Percentiles rank a stretch among this genome's conserved stretches.
Conservation (phyloP, 2,329 filamentous ascomycete species). For the Waltergamsia citrina region DNA sequence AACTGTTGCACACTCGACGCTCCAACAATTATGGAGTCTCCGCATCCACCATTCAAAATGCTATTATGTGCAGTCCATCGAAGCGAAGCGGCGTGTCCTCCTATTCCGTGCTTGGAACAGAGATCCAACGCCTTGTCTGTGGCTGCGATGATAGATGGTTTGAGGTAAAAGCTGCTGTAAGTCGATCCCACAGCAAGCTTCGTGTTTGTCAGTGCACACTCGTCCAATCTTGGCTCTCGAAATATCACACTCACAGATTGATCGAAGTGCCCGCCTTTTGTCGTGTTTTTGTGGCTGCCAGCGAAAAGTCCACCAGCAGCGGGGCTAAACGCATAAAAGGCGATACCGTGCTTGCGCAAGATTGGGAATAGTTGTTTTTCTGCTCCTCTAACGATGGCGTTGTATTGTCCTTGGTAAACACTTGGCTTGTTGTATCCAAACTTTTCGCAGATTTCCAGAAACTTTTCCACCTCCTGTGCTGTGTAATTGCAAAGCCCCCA, state of each 20-base stretch:
- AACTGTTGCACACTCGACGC: slow-evolving; percentile 24
- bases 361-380: slow-evolving; percentile 32
- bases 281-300: slow-evolving; percentile 11
- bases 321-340: slow-evolving; percentile 28
- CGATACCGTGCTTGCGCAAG: slow-evolving; percentile 28
- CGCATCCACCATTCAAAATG: slow-evolving; percentile 15
- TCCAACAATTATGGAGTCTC: slow-evolving; percentile 25
- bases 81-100: slow-evolving; percentile 27
- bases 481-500: slow-evolving; percentile 38
- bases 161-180: slow-evolving; percentile 15
- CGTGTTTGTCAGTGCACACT: not conserved
- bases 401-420: slow-evolving; percentile 39
- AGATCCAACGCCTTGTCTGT: slow-evolving; percentile 14
- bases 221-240: not conserved
- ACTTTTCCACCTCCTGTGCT: slow-evolving; percentile 29
- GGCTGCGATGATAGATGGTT: slow-evolving; percentile 15
- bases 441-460: slow-evolving; percentile 30
- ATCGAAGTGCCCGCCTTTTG: slow-evolving; percentile 13
- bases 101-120: slow-evolving; percentile 22
- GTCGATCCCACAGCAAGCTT: slow-evolving; percentile 9
- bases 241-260: slow-evolving; percentile 9
- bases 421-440: slow-evolving; percentile 28
- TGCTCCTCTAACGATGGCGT: slow-evolving; percentile 27
- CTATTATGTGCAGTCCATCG: slow-evolving; percentile 29
- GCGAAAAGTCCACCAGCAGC: slow-evolving; percentile 10